Evolutionary conservation across 164 flowering plant genomes (phyloP).

Genomic region (Vitis rupestris): DNA sequence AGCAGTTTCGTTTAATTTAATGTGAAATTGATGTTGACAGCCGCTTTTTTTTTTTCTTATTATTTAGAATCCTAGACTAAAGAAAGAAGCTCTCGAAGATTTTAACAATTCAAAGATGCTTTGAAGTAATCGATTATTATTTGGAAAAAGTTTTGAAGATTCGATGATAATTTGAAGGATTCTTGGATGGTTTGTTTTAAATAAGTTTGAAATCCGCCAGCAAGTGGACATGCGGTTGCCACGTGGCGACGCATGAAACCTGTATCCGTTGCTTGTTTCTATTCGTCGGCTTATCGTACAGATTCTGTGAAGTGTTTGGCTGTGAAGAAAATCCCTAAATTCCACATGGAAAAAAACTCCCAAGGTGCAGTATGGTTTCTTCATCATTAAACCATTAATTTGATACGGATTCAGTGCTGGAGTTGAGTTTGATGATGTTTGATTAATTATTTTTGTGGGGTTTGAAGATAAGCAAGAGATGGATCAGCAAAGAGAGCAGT

Average conservation of each 20-base stretch:
- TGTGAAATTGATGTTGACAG: too few species aligned
- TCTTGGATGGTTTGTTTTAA: too few species aligned
- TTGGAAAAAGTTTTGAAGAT: too few species aligned
- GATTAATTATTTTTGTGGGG: neutral
- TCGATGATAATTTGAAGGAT: too few species aligned
- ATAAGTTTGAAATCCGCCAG: too few species aligned
- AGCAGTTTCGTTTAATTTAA: too few species aligned
- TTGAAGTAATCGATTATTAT: too few species aligned
- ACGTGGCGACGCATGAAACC: neutral
- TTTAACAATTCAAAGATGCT: too few species aligned
- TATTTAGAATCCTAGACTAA: too few species aligned
- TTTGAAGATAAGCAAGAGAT: slow-evolving; percentile 8
- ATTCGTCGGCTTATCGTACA: neutral
- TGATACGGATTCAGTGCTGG: neutral
- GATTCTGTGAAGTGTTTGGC: neutral
- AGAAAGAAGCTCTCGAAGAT: too few species aligned
- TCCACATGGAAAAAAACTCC: slow-evolving; percentile 10
- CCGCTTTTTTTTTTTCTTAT: too few species aligned
- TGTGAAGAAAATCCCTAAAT: neutral
- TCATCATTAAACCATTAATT: neutral
- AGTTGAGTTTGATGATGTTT: neutral
- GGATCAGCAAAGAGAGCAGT: slow-evolving; percentile 26
- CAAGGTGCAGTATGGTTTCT: slow-evolving; percentile 4
- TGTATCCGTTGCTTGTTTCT: slow-evolving; percentile 1
- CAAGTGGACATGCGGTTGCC: neutral